Percentiles rank a stretch among this genome's conserved stretches.
Conservation (phyloP, 345 rosid genomes). For the Punica granatum region DNA sequence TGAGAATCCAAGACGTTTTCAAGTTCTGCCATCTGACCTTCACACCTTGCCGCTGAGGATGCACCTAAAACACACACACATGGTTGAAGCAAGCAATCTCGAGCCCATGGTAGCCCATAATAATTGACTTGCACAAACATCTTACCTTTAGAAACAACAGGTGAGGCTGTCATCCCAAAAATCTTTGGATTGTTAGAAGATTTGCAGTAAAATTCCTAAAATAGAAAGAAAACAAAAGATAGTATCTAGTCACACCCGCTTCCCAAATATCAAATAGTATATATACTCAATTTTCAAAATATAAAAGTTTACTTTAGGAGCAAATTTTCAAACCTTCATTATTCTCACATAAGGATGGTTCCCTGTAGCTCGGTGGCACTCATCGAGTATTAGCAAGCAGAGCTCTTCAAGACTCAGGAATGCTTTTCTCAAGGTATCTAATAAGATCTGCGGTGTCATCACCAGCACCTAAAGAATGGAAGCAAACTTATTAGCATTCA, state of each 20-base stretch:
- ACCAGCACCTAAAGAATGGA: constrained; percentile 57
- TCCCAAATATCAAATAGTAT: not conserved
- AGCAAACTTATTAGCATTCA: not conserved
- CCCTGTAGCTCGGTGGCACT: constrained; percentile 78
- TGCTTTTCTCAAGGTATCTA: constrained; percentile 65
- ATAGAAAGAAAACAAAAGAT: constrained; percentile 5
- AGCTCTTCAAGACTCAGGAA: constrained; percentile 53
- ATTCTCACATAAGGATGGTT: constrained; percentile 74
- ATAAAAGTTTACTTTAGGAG: constrained; percentile 5
- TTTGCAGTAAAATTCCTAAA: constrained; percentile 73
- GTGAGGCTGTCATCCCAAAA: constrained; percentile 79
- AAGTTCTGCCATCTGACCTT: constrained; percentile 56
- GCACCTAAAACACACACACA: constrained; percentile 27
- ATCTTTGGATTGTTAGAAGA: constrained; percentile 59
- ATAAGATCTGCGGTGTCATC: constrained; percentile 85
- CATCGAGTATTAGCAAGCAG: constrained; percentile 65
- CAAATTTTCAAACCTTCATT: constrained; percentile 52
- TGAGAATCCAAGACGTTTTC: constrained; percentile 73
- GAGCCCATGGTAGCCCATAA: not conserved
- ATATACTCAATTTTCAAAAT: not conserved
- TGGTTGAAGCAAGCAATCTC: not conserved
- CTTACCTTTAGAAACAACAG: constrained; percentile 59
- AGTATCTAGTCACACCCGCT: too few species aligned
- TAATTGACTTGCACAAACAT: not conserved
- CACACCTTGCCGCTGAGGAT: constrained; percentile 38